A percentile compares a stretch with the other conserved stretches of the same genome.
Conservation (phyloP, 2,329 filamentous ascomycete species). For the Trichophyton benhamiae region DNA sequence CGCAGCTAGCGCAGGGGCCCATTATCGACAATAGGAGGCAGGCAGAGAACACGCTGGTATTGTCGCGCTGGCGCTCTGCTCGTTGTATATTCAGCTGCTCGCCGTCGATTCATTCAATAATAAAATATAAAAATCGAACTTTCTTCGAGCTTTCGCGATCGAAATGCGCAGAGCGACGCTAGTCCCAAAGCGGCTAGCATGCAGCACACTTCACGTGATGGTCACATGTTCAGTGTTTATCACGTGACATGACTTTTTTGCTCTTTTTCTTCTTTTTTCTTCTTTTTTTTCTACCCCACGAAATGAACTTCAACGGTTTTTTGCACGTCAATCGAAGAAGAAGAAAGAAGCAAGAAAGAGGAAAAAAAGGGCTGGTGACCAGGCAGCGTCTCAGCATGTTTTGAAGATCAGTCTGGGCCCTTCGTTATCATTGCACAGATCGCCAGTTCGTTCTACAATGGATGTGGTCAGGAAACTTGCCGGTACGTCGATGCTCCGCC, state of each 20-base stretch:
- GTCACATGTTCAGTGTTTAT: neutral
- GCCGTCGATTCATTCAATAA: no score
- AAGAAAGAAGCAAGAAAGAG: neutral
- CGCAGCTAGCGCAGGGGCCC: neutral
- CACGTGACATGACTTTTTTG: neutral
- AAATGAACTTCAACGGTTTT: neutral
- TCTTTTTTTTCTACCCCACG: neutral
- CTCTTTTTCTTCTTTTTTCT: neutral
- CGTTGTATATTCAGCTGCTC: neutral
- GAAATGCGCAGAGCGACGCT: conserved; percentile 1
- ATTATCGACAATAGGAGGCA: neutral
- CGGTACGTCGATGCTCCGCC: neutral
- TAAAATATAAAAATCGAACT: no score
- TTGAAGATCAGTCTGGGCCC: neutral
- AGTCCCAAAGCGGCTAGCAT: neutral
- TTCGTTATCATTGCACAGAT: neutral
- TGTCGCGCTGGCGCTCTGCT: neutral
- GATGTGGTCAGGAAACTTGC: neutral
- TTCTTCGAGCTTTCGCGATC: conserved; percentile 2
- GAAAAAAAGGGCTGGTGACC: neutral
- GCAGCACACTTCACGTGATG: neutral
- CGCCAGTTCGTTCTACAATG: neutral
- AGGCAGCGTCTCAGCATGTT: neutral
- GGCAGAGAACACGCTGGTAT: neutral
- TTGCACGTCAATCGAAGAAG: neutral